Base-by-base conservation (phyloP, 2,329 filamentous ascomycete species). In the Aspergillus novofumigatus region DNA sequence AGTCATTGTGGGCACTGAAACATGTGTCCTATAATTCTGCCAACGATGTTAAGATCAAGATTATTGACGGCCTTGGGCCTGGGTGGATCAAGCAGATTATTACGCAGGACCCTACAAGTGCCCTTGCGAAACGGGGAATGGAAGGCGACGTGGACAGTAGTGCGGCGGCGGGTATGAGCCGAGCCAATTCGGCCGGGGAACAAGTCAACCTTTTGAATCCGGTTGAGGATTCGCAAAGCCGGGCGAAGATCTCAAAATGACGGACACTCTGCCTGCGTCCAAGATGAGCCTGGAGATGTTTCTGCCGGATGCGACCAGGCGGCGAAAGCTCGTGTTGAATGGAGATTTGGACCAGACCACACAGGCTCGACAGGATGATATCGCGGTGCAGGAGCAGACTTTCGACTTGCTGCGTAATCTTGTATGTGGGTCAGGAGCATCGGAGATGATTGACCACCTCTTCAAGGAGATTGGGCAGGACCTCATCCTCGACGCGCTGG, bases 1-100 rank as follows among this genome's bases (percentile, higher is more conserved):
- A 94, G 66, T 92, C 92, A 23, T 76, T 99, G 1, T 99, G 94
- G 93, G 91, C 92, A 5, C 78, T 99, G 57, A 97, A 97, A 70
- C 91, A 97, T 74, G 82, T 97, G 51, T 88, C 96, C 2, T 83
- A 89, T 61, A 86, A 86, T 23, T 85, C 89, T 5, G 82, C 83
- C 20, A 86, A 88, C 48, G 83, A 88, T 11, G 78, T 90, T 63
- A 96, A 94, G 74, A 88, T 88, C 66, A 82, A 84, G 50, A 91
- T 91, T 58, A 77, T 97, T 11, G 86, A 92, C 51, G 86, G 90
- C 67, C 80, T 97, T 3, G 87, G 86, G 8, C 83, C 90, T 0
- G 86, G 84, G 10, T 96, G 91, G 90, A 81, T 97, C 11, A 83
- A 93, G 59, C 86, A 88, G 58, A 81, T 94, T 23, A 90, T 97